These are phyloP conservation scores for Epichloe uncinata DNA, from an alignment of 2,329 filamentous ascomycete species.

Conservation along the genomic window DNA sequence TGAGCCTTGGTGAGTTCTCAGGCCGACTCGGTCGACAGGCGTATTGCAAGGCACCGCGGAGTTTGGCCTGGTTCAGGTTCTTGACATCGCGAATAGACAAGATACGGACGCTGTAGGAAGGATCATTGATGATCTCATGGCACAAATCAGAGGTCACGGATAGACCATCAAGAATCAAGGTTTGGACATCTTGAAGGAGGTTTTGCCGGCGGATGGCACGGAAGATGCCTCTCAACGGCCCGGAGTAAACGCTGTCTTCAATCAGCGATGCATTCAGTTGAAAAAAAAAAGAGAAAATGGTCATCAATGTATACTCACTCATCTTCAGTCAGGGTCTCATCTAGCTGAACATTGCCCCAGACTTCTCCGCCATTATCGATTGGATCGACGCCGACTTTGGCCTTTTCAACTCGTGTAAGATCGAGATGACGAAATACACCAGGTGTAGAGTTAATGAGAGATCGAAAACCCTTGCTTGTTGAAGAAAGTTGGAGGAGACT, in stretches of 20 bases:
- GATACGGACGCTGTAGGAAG: slow-evolving; percentile 64
- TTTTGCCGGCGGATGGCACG: slow-evolving; percentile 46
- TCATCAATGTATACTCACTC: slow-evolving; percentile 35
- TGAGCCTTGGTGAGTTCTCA: slow-evolving; percentile 56
- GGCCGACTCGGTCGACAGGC: slow-evolving; percentile 59
- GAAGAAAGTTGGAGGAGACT: slow-evolving; percentile 56
- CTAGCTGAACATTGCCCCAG: slow-evolving; percentile 57
- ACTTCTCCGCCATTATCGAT: slow-evolving; percentile 50
- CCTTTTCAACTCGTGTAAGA: slow-evolving; percentile 53
- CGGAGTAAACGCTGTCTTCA: slow-evolving; percentile 53
- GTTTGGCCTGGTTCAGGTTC: slow-evolving; percentile 66
- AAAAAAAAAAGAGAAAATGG: too few relatives aligned
- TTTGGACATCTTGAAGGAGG: slow-evolving; percentile 47
- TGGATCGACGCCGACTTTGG: slow-evolving; percentile 42
- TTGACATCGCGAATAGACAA: slow-evolving; percentile 71
- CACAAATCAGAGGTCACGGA: slow-evolving; percentile 73
- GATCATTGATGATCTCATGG: slow-evolving; percentile 61
- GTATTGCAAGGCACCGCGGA: slow-evolving; percentile 65
- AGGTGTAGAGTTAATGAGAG: slow-evolving; percentile 52
- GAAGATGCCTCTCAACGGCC: slow-evolving; percentile 62
- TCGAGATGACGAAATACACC: slow-evolving; percentile 74
- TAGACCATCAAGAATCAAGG: slow-evolving; percentile 61
- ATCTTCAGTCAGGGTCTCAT: slow-evolving; percentile 69
- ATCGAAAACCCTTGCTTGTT: slow-evolving; percentile 51
- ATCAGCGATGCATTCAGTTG: neutral